A percentile compares a stretch with the other conserved stretches of the same genome.
Evolutionary conservation across 2,329 filamentous ascomycete species (phyloP).

Genomic region (Colletotrichum chrysophilum): DNA sequence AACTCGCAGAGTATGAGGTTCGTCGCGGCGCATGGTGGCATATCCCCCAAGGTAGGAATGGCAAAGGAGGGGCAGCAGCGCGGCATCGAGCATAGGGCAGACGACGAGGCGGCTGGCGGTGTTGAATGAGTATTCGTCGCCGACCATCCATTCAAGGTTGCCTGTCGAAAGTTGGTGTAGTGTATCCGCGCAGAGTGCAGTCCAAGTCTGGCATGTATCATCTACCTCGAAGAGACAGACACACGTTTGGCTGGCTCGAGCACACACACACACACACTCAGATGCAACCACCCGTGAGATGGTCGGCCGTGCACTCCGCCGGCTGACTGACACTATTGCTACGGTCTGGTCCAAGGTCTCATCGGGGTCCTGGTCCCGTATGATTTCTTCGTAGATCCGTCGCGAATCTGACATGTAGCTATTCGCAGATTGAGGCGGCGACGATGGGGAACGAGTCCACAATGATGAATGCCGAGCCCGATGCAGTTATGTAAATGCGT

Average conservation of each 20-base stretch:
- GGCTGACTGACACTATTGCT: slow-evolving; percentile 13
- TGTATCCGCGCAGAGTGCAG: neutral
- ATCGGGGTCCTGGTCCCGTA: neutral
- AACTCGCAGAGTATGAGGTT: neutral
- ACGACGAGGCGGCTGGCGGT: neutral
- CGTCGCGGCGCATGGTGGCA: neutral
- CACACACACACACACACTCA: neutral
- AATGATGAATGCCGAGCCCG: slow-evolving; percentile 20
- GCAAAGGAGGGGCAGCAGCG: slow-evolving; percentile 2
- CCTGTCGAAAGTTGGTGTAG: neutral
- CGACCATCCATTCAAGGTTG: neutral
- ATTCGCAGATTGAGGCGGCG: slow-evolving; percentile 15
- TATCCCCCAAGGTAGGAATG: neutral
- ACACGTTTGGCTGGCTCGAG: neutral
- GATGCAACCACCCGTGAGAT: slow-evolving; percentile 16
- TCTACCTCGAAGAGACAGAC: neutral
- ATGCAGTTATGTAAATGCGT: slow-evolving; percentile 7
- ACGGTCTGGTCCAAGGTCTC: neutral
- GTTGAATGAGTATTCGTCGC: neutral
- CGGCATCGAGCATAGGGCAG: slow-evolving; percentile 28
- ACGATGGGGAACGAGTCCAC: neutral
- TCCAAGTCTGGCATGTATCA: slow-evolving; percentile 1
- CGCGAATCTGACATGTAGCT: slow-evolving; percentile 5
- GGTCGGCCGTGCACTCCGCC: slow-evolving; percentile 15
- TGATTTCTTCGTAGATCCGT: neutral